Conservation (phyloP, 1,284 basidiomycete genomes). For the Ceratobasidium sp. region DNA sequence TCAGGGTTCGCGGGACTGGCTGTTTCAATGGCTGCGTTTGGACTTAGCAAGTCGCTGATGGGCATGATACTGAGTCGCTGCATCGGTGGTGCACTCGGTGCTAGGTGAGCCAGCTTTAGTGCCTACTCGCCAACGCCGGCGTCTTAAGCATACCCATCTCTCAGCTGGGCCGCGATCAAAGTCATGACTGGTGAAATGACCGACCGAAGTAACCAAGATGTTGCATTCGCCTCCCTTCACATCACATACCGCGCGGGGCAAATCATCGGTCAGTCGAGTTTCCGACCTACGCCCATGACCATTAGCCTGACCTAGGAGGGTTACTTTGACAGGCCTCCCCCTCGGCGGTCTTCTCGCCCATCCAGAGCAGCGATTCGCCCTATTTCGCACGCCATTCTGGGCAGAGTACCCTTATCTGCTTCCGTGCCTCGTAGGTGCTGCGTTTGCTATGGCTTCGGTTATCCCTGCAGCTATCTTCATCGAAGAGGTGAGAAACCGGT, state of each 20-base stretch:
- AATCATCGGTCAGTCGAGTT: conserved; percentile 32
- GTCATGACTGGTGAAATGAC: conserved; percentile 41
- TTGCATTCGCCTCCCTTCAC: conserved; percentile 32
- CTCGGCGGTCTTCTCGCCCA: conserved; percentile 49
- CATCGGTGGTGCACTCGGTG: conserved; percentile 32
- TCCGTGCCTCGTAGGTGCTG: conserved; percentile 48
- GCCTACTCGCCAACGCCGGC: background rate
- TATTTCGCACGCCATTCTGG: conserved; percentile 49
- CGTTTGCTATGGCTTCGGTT: conserved; percentile 47
- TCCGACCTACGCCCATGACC: no score
- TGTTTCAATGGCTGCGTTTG: conserved; percentile 42
- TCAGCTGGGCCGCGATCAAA: conserved; percentile 38
- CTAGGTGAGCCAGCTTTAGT: background rate
- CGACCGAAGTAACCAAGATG: conserved; percentile 39
- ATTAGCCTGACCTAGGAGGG: background rate
- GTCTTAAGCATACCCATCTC: no score
- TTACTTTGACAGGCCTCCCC: conserved; percentile 47
- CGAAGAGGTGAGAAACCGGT: conserved; percentile 49
- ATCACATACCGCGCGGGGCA: conserved; percentile 42
- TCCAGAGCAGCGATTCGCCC: conserved; percentile 47
- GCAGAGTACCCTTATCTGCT: conserved; percentile 48
- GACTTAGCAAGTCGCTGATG: conserved; percentile 33
- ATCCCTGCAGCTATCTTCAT: conserved; percentile 45
- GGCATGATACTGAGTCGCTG: conserved; percentile 41
- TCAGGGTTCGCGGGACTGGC: conserved; percentile 34